Base-by-base conservation (phyloP, 108 stramenopile genomes). In the Cyclotella choctawhatcheeana region DNA sequence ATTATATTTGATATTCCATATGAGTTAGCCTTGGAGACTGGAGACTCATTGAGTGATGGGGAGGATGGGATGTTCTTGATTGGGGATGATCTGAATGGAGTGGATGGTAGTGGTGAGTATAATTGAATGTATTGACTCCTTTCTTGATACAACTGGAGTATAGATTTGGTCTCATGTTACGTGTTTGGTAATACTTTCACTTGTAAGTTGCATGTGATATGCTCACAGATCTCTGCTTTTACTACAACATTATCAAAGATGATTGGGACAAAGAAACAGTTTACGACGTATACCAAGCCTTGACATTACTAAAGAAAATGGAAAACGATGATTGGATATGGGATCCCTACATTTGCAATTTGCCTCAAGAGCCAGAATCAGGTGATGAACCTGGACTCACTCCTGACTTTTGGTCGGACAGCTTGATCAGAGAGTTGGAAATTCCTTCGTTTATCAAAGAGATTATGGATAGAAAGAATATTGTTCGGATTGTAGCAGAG, bases 271-370 rank as follows among this genome's bases (percentile, higher is more conserved):
- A 44, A 59, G 47, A 59, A 22, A 44, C 58, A 51, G 25, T 71
- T 31, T 50, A 71, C 44, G 69, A 71, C 47, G 69, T 71, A 6
- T 51, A 60, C 14, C 69, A 71, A 45, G 69, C 32, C 31, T 48
- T 71, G 45, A 18, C 34, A 25, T 60, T 71, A 40, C 48, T 71
- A 58, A 27, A 60, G 18, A 48, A 26, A 25, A 35, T 60, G 14
- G 32, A 32, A 0, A 21, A 59, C 22, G 20, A 33, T 45, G n/a
- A 20, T 17, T 43, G 58, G 21, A 58, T 40, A 24, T 40, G 37
- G 37, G 45, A 37, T 59, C 69, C 69, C 0, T 71, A 71, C 32
- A 32, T 59, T 0, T 24, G 43, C 20, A 51, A 31, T 50, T 47
- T 71, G n/a, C 58, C 56, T 50, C 20, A 26, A 12, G 50, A 40